A percentile compares a stretch with the other conserved stretches of the same genome.
phyloP scores from a whole-genome alignment of 2,329 filamentous ascomycete species.

The Neofusicoccum cordaticola region DNA sequence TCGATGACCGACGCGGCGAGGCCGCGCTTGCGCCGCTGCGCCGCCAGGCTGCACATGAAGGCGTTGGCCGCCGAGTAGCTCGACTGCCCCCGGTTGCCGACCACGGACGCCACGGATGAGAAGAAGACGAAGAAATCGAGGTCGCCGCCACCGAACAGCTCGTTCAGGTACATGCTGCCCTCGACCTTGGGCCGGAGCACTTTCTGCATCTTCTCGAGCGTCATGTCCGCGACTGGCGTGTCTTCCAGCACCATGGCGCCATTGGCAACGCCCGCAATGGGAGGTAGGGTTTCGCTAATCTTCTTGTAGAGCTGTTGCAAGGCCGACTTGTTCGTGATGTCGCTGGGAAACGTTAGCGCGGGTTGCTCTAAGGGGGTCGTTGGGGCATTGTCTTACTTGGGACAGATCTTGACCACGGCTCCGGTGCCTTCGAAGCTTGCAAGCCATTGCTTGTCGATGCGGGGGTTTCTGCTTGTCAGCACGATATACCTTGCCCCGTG shows the following conservation, averaged over 20 bases:
- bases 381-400: neutral
- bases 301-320: neutral
- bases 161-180: conserved; percentile 21
- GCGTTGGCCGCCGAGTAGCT: conserved; percentile 26
- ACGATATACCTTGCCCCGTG: conserved; percentile 25
- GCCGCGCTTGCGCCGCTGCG: conserved; percentile 37
- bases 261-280: conserved; percentile 23
- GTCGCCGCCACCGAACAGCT: conserved; percentile 15
- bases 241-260: conserved; percentile 26
- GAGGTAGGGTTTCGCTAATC: conserved; percentile 17
- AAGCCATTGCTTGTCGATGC: conserved; percentile 31
- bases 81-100: conserved; percentile 23
- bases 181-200: conserved; percentile 23
- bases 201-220: neutral
- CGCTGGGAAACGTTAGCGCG: neutral
- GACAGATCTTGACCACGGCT: conserved; percentile 3
- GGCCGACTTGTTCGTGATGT: conserved; percentile 15
- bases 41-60: conserved; percentile 42
- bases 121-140: conserved; percentile 29
- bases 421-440: conserved; percentile 18
- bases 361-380: too few relatives aligned
- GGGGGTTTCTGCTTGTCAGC: conserved; percentile 41
- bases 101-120: conserved; percentile 21
- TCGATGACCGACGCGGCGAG: conserved; percentile 39
- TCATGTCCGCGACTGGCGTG: conserved; percentile 17